Percentiles rank a stretch among this genome's conserved stretches.
phyloP scores from a whole-genome alignment of 164 flowering plant species.

The Cinnamomum micranthum region DNA sequence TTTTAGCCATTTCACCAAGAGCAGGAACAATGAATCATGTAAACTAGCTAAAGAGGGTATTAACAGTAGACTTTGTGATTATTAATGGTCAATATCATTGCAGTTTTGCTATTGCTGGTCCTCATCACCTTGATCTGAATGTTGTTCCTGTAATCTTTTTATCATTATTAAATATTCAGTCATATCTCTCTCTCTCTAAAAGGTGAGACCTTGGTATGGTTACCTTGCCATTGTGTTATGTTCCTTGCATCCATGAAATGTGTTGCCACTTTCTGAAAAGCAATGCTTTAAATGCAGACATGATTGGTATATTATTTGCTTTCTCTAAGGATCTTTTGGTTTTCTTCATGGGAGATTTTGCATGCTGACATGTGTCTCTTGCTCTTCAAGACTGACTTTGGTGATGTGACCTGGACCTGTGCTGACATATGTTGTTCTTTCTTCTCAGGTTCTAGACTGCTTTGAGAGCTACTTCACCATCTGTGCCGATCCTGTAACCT shows the following conservation, averaged over 20 bases:
- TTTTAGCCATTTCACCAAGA: too few relatives aligned
- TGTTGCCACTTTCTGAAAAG: not conserved
- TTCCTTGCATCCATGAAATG: not conserved
- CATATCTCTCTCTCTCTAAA: too few relatives aligned
- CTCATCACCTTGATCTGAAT: too few relatives aligned
- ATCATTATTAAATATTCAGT: too few relatives aligned
- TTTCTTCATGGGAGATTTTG: not conserved
- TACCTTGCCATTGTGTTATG: not conserved
- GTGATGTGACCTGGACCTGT: not conserved
- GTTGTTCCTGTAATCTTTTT: too few relatives aligned
- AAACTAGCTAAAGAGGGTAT: too few relatives aligned
- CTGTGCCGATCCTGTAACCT: constrained; percentile 35
- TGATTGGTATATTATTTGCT: not conserved
- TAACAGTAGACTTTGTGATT: too few relatives aligned
- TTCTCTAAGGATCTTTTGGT: not conserved
- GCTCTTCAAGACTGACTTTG: not conserved
- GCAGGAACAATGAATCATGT: too few relatives aligned
- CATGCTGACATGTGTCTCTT: not conserved
- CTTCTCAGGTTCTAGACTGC: constrained; percentile 27
- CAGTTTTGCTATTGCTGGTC: too few relatives aligned
- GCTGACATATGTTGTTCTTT: not conserved
- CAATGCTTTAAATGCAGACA: not conserved
- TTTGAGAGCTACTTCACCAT: constrained; percentile 26
- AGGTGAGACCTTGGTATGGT: not conserved
- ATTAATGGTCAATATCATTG: too few relatives aligned